Base-by-base conservation (phyloP, 805 yeast species). In the Millerago galiae region DNA sequence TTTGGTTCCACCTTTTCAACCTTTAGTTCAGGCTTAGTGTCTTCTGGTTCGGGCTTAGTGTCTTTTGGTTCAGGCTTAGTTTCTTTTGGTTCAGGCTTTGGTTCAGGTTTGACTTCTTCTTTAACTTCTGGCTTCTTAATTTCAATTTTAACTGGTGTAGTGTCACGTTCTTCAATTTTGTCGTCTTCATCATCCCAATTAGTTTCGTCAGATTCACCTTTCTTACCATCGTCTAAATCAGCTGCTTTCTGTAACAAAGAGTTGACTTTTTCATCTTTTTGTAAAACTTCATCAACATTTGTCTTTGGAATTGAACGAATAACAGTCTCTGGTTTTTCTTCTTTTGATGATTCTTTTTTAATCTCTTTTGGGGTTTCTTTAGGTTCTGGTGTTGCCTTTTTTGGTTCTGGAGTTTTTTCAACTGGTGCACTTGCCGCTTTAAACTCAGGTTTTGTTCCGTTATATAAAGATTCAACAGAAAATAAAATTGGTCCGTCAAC, bases 401-500 rank as follows among this genome's bases (percentile, higher is more conserved):
- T 18, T 38, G 42, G 45, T 55, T 62, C 53, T 54, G 56, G 71
- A 50, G 41, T 7, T 25, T 34, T 30, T 25, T 35, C n/a, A 5
- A 18, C 38, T 30, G 42, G 37, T n/a, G 57, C 46, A 4, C 63
- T 45, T 9, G 58, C 54, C 21, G 59, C 56, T 35, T 60, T 65
- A 32, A 74, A 63, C 16, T 68, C 59, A 28, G 87, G 79, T 29
- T 70, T 75, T 4, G 75, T 60, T 17, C 95, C 95, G n/a, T 89
- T 91, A 60, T 75, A 91, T 14, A 90, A 52, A 10, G 84, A 77
- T 59, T 75, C 82, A 83, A 95, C 75, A 29, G 81, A 75, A 51
- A 87, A 67, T 50, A 91, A 67, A 41, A 86, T 66, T 14, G 99
- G 99, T 9, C 95, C 93, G 46, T 78, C 78, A n/a, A 81, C 81